Evolutionary conservation across 2,329 filamentous ascomycete species (phyloP), one percentile per base, ranked within the genome.

Genomic region (Ophiostoma australiae): DNA sequence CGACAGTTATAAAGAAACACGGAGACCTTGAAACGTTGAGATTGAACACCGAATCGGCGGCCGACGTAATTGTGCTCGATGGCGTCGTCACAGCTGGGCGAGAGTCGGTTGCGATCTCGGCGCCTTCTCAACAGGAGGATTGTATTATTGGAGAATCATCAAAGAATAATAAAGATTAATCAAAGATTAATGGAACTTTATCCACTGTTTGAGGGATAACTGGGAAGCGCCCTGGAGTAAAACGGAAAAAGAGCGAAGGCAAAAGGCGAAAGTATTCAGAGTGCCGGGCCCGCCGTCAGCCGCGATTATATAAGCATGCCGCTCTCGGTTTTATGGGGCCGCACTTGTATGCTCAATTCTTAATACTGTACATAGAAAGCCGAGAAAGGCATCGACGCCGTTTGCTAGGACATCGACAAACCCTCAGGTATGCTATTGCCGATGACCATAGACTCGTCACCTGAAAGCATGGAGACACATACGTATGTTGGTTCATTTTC

Each of bases 161-260:
- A 41, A 11, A 41, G 48, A 23, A 52, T 20, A n/a, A 52, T 20
- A n/a, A 31, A 31, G 1, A 31, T 31, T 3, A 31, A 41, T 41
- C 15, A 41, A 11, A 41, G 48, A 52, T 20, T 20, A n/a, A 27
- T 23, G 20, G n/a, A 8, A 58, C 27, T 11, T 65, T 66, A 66
- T 37, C 63, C 63, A 66, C 31, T 66, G 63, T 27, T 66, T 66
- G 63, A 66, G 63, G 63, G 63, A 66, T 66, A 66, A 66, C 35
- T n/a, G n/a, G 33, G 63, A 66, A 66, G 63, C 63, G 17, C 44
- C 15, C 35, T n/a, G n/a, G 31, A 20, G 17, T 39, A 7, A 33
- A 65, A 65, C 31, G 37, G 61, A 35, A 65, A 33, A 65, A 37
- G 61, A 10, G 31, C 4, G 11, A 13, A 48, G 44, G 44, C 44